Conservation (phyloP, 2,329 filamentous ascomycete genomes). For the Penicillium thymicola region DNA sequence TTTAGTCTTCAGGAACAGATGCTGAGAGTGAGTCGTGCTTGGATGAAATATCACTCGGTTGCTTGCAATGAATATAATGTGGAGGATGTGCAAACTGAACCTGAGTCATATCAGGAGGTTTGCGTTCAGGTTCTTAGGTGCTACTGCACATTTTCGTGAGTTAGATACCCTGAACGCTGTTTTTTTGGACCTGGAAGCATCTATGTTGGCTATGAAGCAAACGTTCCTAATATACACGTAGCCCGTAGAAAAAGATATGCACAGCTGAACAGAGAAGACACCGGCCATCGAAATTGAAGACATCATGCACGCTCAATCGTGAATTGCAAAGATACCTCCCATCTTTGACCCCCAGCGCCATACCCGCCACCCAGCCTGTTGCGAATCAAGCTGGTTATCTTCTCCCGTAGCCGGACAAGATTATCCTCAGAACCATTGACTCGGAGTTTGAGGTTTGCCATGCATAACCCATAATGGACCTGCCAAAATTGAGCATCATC, state of each 20-base stretch:
- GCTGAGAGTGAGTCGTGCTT: no score
- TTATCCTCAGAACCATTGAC: constrained; percentile 69
- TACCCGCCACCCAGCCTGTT: constrained; percentile 86
- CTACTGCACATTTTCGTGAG: background rate
- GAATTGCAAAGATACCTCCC: constrained; percentile 91
- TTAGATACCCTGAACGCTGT: background rate
- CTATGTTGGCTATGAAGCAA: background rate
- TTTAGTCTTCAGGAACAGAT: no score
- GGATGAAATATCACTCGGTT: no score
- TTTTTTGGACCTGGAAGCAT: background rate
- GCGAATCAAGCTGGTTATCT: constrained; percentile 73
- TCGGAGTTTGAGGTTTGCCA: constrained; percentile 85
- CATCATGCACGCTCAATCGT: constrained; percentile 50
- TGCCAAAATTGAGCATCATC: constrained; percentile 98
- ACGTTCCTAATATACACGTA: constrained; percentile 3
- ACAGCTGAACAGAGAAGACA: background rate
- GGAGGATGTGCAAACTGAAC: background rate
- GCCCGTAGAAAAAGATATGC: background rate
- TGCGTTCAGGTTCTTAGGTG: background rate
- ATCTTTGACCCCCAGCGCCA: constrained; percentile 72
- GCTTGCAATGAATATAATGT: background rate
- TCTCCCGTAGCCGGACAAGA: constrained; percentile 68
- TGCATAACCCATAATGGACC: constrained; percentile 93
- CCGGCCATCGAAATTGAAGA: background rate
- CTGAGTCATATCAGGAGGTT: background rate